These are phyloP conservation scores for Boletus patriciae DNA, from an alignment of 768 basidiomycete genomes.

Conservation along the genomic window DNA sequence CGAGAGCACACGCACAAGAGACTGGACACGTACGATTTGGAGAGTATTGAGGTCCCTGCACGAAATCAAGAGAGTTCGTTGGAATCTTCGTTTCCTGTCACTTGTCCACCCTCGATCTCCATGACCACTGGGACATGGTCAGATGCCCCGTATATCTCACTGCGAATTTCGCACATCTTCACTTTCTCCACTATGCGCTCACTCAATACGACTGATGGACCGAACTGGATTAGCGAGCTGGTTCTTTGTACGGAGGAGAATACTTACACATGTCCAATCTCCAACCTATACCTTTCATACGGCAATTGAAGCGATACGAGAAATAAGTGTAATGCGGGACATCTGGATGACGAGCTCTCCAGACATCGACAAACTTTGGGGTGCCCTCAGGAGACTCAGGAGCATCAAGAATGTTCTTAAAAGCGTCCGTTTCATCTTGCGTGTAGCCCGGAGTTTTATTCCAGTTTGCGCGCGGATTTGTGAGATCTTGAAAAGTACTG, in stretches of 20 bases:
- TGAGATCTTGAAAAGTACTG: constrained; percentile 48
- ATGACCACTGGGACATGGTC: constrained; percentile 82
- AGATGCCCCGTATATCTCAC: constrained; percentile 83
- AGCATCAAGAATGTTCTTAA: constrained; percentile 63
- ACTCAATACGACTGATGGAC: constrained; percentile 65
- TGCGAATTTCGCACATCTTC: constrained; percentile 82
- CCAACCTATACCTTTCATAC: constrained; percentile 83
- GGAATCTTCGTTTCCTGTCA: constrained; percentile 21
- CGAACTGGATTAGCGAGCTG: constrained; percentile 1
- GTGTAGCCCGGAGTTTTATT: constrained; percentile 89
- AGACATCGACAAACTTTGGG: constrained; percentile 71
- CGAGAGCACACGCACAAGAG: constrained; percentile 79
- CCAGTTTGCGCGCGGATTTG: constrained; percentile 74
- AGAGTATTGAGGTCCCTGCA: constrained; percentile 58
- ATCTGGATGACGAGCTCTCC: constrained; percentile 69
- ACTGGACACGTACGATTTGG: constrained; percentile 87
- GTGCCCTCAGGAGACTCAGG: constrained; percentile 37
- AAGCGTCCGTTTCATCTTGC: constrained; percentile 75
- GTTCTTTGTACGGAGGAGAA: constrained; percentile 6
- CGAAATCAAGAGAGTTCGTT: not conserved
- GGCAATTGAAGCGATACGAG: constrained; percentile 78
- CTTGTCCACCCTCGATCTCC: constrained; percentile 57
- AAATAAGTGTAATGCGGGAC: constrained; percentile 83
- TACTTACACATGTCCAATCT: constrained; percentile 78
- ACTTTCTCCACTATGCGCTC: constrained; percentile 63